Evolutionary conservation across 257 asterid genomes (phyloP), one percentile per base, ranked within the genome.

Genomic region (Orobanche coerulescens): DNA sequence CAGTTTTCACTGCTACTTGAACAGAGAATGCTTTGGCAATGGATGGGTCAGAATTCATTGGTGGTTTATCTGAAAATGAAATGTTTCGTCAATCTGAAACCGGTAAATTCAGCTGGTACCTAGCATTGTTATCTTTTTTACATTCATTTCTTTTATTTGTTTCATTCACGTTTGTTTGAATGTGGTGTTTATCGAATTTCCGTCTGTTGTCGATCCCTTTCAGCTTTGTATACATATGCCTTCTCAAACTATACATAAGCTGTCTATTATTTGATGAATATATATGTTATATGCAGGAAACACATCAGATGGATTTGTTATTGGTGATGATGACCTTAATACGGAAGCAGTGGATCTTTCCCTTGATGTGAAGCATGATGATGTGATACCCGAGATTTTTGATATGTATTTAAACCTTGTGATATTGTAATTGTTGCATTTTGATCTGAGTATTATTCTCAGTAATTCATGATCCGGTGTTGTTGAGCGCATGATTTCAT

Each of bases 281-380:
- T 7, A 30, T 16, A 22, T 31, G 36, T 30, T 30, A 30, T 30
- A 19, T 69, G 58, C 82, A 79, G 88, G 67, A 36, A 68, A 31
- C 65, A 23, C 73, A 22, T 43, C 47, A 31, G 23, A 33, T 66
- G 74, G 54, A 46, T 61, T 46, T 33, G 44, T 62, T 52, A 55
- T 26, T 56, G 74, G 53, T 74, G 62, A 58, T 42, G 54, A 31
- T 10, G 82, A 79, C 76, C 67, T 69, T 54, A 58, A 65, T 60
- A 71, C 83, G 84, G 96, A 77, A 67, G 73, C 81, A 9, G 54
- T 89, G 55, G 84, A 89, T 67, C 81, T 86, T 58, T 77, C 86
- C 60, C 64, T 77, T 22, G 69, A 71, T 49, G 67, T 40, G 56
- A 79, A 61, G 44, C 75, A 26, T 37, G 78, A 72, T 28, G 76